Evolutionary conservation across 2,329 filamentous ascomycete genomes (phyloP).

Genomic region (Fusarium luffae): DNA sequence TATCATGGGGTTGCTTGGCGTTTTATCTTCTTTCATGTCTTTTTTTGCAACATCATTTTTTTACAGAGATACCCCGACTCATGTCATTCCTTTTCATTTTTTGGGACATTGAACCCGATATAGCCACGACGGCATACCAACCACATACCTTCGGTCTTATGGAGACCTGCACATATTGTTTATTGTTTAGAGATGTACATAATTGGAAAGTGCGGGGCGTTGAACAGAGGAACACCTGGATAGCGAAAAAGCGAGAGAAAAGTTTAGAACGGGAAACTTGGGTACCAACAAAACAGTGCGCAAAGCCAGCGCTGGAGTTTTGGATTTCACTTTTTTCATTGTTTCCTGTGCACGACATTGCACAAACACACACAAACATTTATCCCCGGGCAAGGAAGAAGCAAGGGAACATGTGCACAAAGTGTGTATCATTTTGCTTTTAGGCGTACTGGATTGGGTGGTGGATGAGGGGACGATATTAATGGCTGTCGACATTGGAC

Average conservation of each 20-base stretch:
- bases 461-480: conserved; percentile 34
- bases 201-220: conserved; percentile 37
- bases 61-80: conserved; percentile 47
- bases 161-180: conserved; percentile 37
- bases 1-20: conserved; percentile 36
- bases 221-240: conserved; percentile 33
- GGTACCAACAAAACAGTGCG: conserved; percentile 24
- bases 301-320: conserved; percentile 38
- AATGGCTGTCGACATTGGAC: conserved; percentile 36
- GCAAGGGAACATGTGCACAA: conserved; percentile 31
- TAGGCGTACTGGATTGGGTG: conserved; percentile 20
- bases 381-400: conserved; percentile 20
- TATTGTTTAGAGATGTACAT: conserved; percentile 45
- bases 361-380: conserved; percentile 28
- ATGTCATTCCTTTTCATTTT: conserved; percentile 43
- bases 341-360: conserved; percentile 24
- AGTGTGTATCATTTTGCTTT: background rate
- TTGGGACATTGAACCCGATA: conserved; percentile 22
- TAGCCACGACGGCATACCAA: conserved; percentile 40
- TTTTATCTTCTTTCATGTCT: conserved; percentile 33
- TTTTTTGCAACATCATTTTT: conserved; percentile 18
- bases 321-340: conserved; percentile 16
- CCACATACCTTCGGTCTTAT: conserved; percentile 22
- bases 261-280: conserved; percentile 40
- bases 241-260: conserved; percentile 40